These are phyloP conservation scores for Candida broadrunensis DNA, from an alignment of 805 yeast genomes.

Conservation along the genomic window DNA sequence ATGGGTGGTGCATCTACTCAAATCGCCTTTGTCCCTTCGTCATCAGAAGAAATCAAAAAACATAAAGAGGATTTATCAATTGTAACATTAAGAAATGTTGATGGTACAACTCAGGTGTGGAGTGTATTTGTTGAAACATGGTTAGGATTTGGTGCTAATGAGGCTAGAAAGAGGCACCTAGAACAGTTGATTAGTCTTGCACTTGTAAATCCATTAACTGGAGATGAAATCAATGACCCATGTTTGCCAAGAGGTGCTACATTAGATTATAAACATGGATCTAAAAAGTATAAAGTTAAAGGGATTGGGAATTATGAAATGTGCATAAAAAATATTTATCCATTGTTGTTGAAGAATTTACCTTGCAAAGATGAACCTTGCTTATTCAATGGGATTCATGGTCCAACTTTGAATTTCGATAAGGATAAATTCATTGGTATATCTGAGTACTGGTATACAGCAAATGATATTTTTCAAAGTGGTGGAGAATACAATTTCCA, in stretches of 20 bases:
- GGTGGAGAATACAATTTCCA: constrained; percentile 86
- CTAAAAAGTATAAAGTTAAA: constrained; percentile 44
- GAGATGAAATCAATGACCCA: constrained; percentile 56
- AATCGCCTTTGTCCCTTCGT: constrained; percentile 84
- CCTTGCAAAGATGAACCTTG: constrained; percentile 91
- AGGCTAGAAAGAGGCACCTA: constrained; percentile 76
- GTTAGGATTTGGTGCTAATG: constrained; percentile 97
- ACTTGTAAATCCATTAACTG: constrained; percentile 10
- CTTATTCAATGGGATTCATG: constrained; percentile 92
- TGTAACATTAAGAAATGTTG: constrained; percentile 61
- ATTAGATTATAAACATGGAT: constrained; percentile 46
- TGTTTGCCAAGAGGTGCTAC: constrained; percentile 71
- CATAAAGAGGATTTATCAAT: constrained; percentile 74
- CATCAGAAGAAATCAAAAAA: constrained; percentile 51
- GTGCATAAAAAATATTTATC: constrained; percentile 72
- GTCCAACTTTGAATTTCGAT: constrained; percentile 78
- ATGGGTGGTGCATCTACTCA: constrained; percentile 99
- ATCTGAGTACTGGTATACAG: constrained; percentile 97
- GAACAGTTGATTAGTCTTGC: constrained; percentile 45
- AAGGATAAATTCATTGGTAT: constrained; percentile 86
- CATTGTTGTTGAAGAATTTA: constrained; percentile 69
- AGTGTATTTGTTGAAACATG: constrained; percentile 90
- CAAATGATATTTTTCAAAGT: constrained; percentile 83
- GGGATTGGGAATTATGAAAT: constrained; percentile 80
- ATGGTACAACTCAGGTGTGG: constrained; percentile 76